Base-by-base conservation (phyloP, 1,284 basidiomycete genomes). In the Fomitopsis pinicola region DNA sequence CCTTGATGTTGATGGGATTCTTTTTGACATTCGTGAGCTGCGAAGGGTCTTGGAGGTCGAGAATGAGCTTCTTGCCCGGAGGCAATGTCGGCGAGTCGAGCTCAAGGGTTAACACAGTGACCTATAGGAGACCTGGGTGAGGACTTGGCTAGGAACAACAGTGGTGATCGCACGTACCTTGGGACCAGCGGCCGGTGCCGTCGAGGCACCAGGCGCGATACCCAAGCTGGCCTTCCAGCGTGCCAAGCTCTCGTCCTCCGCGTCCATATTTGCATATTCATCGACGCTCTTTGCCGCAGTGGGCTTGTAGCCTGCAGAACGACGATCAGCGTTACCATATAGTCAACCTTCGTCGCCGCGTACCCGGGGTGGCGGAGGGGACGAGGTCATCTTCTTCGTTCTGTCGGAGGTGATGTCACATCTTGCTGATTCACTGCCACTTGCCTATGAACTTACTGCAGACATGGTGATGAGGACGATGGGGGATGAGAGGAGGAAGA, bases 201-300 rank as follows among this genome's bases (percentile, higher is more conserved):
- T 56, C 28, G 76, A 55, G 17, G 69, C 80, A 57, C 82, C 86
- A 26, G 88, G 81, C 54, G 82, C 83, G 66, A 96, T 87, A 59
- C 95, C 95, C 40, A 97, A 82, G 64, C 89, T 94, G 28, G 91
- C 92, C 74, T 96, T 96, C 94, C 94, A 96, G 64, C 92, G 88
- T 15, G 85, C 84, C 71, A 92, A 79, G 73, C 89, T 92, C 75
- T 95, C 92, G 73, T 96, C 94, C 63, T 91, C 80, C 12, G 89
- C 90, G 75, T 95, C 94, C 59, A 95, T 83, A 52, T 87, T 76
- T 15, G 85, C 85, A 62, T 90, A 90, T 71, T 92, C 90, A 52
- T 89, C 87, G 19, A 85, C 76, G 52, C 78, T 79, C 77, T 89
- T 92, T 22, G 78, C 82, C 62, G 81, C 83, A n/a, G 76, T 73